Evolutionary conservation across 2,329 filamentous ascomycete genomes (phyloP), one percentile per base, ranked within the genome.

Genomic region (Sporothrix euskadiensis): DNA sequence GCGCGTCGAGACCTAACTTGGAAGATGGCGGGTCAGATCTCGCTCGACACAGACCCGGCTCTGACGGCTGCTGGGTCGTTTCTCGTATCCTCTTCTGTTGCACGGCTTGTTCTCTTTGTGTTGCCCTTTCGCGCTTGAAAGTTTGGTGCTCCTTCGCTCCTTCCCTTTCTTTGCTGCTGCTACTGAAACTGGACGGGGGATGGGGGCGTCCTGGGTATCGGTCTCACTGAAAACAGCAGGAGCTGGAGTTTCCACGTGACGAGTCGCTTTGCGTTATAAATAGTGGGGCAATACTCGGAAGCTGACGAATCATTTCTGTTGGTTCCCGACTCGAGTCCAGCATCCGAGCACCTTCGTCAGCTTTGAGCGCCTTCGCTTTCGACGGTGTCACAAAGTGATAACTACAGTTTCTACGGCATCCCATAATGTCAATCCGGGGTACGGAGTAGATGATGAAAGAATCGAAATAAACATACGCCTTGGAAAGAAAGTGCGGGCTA

Each of bases 221-320:
- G 8, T 14, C 56, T 59, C 14, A 3, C 30, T 35, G 59, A 44
- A 66, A 47, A 66, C 61, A 65, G 61, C 22, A 30, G n/a, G 39
- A 44, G 59, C 59, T 30, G 14, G 39, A 44, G 39, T 39, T 26
- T 66, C 22, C 61, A 47, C 61, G 61, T 66, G 61, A 66, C 22
- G 41, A 30, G 61, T n/a, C 16, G 61, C 10, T 30, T 30, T 8
- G 6, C 22, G 39, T 19, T 22, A 3, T 12, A 66, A 8, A 44
- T 1, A 47, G 61, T 66, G 61, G 61, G 35, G 6, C 61, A 1
- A 0, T 0, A 3, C 12, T 66, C 12, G 39, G 22, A 19, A 47
- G 22, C 16, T 66, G 61, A 66, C 61, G 61, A 47, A 66, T 66
- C 22, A 47, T 66, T 26, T 16, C 12, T 30, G n/a, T 26, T 19